These are phyloP conservation scores for Dothistroma septosporum DNA, from an alignment of 2,329 filamentous ascomycete genomes.

Conservation along the genomic window DNA sequence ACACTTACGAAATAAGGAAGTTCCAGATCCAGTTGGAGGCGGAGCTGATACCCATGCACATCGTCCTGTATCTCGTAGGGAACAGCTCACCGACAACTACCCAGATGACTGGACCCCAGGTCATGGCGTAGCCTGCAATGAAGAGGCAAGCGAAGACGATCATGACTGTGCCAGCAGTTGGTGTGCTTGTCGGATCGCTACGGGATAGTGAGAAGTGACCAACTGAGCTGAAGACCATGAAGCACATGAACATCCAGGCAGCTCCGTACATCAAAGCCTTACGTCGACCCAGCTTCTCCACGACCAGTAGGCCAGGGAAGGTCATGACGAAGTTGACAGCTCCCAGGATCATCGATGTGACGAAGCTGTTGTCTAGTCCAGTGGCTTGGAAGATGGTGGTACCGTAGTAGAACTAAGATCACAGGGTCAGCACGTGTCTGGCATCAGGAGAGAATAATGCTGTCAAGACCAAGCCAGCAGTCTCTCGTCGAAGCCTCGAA, in stretches of 20 bases:
- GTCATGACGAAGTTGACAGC: slow-evolving; percentile 48
- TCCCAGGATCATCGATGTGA: slow-evolving; percentile 48
- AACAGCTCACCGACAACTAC: slow-evolving; percentile 40
- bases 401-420: slow-evolving; percentile 47
- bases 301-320: slow-evolving; percentile 46
- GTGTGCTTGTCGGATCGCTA: slow-evolving; percentile 33
- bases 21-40: slow-evolving; percentile 57
- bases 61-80: slow-evolving; percentile 51
- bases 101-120: slow-evolving; percentile 70
- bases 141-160: slow-evolving; percentile 67
- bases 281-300: slow-evolving; percentile 46
- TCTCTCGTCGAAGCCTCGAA: too few relatives aligned
- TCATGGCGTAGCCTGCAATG: slow-evolving; percentile 62
- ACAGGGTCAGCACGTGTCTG: too few relatives aligned
- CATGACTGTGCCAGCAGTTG: slow-evolving; percentile 54
- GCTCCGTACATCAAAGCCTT: slow-evolving; percentile 44
- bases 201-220: slow-evolving; percentile 43
- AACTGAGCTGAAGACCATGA: slow-evolving; percentile 51
- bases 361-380: slow-evolving; percentile 40
- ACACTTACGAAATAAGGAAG: slow-evolving; percentile 29
- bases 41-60: slow-evolving; percentile 52
- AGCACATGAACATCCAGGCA: slow-evolving; percentile 54
- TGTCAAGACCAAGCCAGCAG: too few relatives aligned
- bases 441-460: too few relatives aligned
- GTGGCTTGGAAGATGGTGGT: slow-evolving; percentile 42